A percentile compares a stretch with the other conserved stretches of the same genome.
These are phyloP conservation scores for Botrytis aclada DNA, from an alignment of 2,329 filamentous ascomycete species.

Conservation along the genomic window DNA sequence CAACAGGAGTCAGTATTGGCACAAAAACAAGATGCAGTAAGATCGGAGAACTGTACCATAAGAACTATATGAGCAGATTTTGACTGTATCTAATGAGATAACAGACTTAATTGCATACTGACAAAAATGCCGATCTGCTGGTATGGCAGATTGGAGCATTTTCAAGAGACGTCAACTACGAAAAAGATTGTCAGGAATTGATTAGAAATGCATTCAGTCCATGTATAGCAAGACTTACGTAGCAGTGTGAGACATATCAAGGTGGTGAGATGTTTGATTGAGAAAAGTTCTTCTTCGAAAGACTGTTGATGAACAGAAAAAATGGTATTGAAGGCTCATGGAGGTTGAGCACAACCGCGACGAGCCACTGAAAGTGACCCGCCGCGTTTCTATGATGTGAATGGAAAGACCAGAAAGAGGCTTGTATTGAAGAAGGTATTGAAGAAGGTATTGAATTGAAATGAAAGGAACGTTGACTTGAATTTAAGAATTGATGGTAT, in stretches of 20 bases:
- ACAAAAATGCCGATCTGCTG: background rate
- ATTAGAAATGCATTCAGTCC: background rate
- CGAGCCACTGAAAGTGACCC: background rate
- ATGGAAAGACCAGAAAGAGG: background rate
- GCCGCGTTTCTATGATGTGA: too few species aligned
- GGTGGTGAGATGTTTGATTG: too few species aligned
- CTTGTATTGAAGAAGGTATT: background rate
- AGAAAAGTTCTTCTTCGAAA: background rate
- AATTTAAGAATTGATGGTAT: background rate
- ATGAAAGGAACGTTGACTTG: background rate
- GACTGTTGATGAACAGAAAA: background rate
- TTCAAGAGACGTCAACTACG: background rate
- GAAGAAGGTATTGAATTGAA: background rate
- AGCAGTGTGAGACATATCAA: background rate
- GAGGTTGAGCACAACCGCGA: background rate
- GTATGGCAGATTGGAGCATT: background rate
- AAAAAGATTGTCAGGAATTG: background rate
- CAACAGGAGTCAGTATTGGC: background rate
- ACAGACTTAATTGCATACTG: background rate
- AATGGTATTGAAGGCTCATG: background rate
- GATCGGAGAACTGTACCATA: background rate
- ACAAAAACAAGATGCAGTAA: background rate
- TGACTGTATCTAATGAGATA: background rate
- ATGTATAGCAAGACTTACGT: background rate
- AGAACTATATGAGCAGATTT: background rate